Evolutionary conservation across 768 basidiomycete genomes (phyloP), one percentile per base, ranked within the genome.

Genomic region (Hydnomerulius pinastri): DNA sequence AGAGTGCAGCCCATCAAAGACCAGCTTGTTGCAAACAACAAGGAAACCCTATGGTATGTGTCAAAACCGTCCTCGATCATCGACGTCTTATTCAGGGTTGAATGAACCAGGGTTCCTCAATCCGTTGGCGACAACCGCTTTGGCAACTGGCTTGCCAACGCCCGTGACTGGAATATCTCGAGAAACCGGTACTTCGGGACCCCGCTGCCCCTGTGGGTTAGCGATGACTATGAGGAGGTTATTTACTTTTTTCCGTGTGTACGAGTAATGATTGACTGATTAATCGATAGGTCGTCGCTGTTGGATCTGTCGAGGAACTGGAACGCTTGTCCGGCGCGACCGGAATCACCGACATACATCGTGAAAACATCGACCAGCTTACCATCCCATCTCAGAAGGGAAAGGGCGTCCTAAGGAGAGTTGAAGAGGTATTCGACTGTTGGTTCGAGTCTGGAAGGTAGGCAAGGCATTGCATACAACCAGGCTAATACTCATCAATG

Each of bases 391-490:
- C 94, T 17, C 75, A 86, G 65, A 72, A 82, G 66, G 96, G 95
- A 45, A 95, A 92, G 60, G 96, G 96, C 13, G 70, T 71, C 10
- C 73, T 99, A 20, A 90, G 80, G 70, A 86, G 97, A 42, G 79
- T 98, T n/a, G 92, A 97, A 52, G 97, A 98, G 68, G 93, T 99
- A 30, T 98, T 99, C 65, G 97, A 99, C 66, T 99, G 97, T 64
- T 99, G 97, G 97, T 99, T 99, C 65, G 97, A 99, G 73, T 98
- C 96, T 4, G 97, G 97, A 73, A 93, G 90, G 93, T 93, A 57
- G 54, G 81, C 59, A 8, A 10, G n/a, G 3, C 8, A 15, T 48
- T 30, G 3, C 21, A 23, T 39, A 6, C n/a, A 8, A 28, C 13
- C 32, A 23, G n/a, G 12, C 29, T 13, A 44, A 9, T 36, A 23